Percentiles rank a stretch among this genome's conserved stretches.
Conservation (phyloP, 371 early-diverging fungal species). For the Mucor mucedo region DNA sequence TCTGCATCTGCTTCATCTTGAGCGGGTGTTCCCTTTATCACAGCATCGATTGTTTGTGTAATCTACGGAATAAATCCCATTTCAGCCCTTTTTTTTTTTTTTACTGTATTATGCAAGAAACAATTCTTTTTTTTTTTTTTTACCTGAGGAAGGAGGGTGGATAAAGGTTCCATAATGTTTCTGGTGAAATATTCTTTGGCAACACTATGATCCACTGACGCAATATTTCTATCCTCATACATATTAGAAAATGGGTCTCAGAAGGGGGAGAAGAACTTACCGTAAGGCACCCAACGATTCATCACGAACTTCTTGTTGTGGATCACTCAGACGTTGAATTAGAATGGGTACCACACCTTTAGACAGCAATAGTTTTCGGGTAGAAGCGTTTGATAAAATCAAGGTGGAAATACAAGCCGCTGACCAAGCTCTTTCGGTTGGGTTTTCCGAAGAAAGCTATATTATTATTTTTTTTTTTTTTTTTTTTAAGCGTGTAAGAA, state of each 20-base stretch:
- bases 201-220: constrained; percentile 63
- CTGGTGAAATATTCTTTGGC: constrained; percentile 71
- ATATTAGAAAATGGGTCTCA: background rate
- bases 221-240: constrained; percentile 57
- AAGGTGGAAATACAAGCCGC: constrained; percentile 86
- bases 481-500: background rate
- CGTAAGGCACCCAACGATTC: constrained; percentile 82
- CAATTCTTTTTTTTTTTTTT: too few relatives aligned
- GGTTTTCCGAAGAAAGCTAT: constrained; percentile 65
- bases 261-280: constrained; percentile 21
- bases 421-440: constrained; percentile 88
- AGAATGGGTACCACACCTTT: constrained; percentile 70
- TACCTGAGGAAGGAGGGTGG: constrained; percentile 54
- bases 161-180: constrained; percentile 64
- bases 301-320: constrained; percentile 73
- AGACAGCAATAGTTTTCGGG: constrained; percentile 74
- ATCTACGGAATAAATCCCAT: constrained; percentile 27
- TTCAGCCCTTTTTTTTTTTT: background rate
- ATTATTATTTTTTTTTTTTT: too few relatives aligned
- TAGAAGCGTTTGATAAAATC: constrained; percentile 60
- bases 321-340: constrained; percentile 72
- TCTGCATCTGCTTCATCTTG: constrained; percentile 54
- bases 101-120: too few relatives aligned
- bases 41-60: constrained; percentile 47
- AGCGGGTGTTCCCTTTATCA: constrained; percentile 54